Percentiles rank a stretch among this genome's conserved stretches.
Conservation (phyloP, 768 basidiomycete species). For the Naematelia encephala region DNA sequence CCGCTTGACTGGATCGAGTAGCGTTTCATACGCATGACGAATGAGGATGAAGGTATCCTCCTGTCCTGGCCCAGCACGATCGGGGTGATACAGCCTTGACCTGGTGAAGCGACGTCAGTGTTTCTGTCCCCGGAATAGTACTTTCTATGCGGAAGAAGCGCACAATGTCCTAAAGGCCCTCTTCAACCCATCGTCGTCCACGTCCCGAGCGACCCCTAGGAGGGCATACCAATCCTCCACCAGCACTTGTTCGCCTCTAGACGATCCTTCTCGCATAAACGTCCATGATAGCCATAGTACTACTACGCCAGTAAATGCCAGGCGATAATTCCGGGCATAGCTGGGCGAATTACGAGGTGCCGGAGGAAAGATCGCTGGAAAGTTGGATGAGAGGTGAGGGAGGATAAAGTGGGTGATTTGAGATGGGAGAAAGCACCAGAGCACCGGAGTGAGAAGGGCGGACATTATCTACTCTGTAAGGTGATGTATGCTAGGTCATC, state of each 20-base stretch:
- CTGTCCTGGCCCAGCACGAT: constrained; percentile 26
- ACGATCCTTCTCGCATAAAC: constrained; percentile 14
- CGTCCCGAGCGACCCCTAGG: constrained; percentile 25
- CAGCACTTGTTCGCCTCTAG: neutral
- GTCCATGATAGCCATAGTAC: constrained; percentile 21
- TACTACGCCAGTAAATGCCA: constrained; percentile 24
- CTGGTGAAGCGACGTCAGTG: constrained; percentile 16
- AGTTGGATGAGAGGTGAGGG: constrained; percentile 18
- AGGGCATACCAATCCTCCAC: constrained; percentile 38
- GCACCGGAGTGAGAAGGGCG: constrained; percentile 26
- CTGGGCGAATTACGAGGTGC: constrained; percentile 15
- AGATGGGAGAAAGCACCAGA: constrained; percentile 30
- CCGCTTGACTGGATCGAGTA: constrained; percentile 36
- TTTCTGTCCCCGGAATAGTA: neutral
- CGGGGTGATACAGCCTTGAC: constrained; percentile 37
- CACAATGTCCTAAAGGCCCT: constrained; percentile 37
- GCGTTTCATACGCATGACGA: constrained; percentile 36
- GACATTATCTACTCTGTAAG: neutral
- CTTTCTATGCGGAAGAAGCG: constrained; percentile 9
- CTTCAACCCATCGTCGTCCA: constrained; percentile 34
- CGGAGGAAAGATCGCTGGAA: constrained; percentile 35
- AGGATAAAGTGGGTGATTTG: constrained; percentile 28
- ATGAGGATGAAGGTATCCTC: constrained; percentile 33
- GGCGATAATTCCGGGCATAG: constrained; percentile 26
- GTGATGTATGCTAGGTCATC: neutral